These are phyloP conservation scores for Zygotorulaspora florentina DNA, from an alignment of 805 yeast species.

Conservation along the genomic window DNA sequence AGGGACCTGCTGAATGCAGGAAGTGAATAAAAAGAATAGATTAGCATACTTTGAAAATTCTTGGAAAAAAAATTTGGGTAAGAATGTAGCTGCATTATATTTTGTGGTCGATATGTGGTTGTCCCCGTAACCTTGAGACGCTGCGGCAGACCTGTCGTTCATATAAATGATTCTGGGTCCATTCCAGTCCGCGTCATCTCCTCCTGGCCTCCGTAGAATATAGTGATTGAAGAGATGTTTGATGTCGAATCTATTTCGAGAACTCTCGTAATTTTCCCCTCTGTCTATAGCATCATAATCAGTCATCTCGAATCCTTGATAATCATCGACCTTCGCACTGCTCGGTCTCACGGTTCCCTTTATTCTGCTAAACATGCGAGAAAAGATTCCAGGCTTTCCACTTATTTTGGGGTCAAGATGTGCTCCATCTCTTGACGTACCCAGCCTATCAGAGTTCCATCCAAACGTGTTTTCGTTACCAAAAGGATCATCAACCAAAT, in stretches of 20 bases:
- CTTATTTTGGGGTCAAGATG: slow-evolving; percentile 10
- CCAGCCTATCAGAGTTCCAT: slow-evolving; percentile 18
- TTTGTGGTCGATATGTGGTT: slow-evolving; percentile 94
- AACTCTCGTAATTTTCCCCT: slow-evolving; percentile 28
- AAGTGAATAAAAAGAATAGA: slow-evolving; percentile 86
- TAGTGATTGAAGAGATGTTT: slow-evolving; percentile 37
- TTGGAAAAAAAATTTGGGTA: slow-evolving; percentile 92
- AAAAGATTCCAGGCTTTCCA: slow-evolving; percentile 18
- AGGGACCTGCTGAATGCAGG: slow-evolving; percentile 95
- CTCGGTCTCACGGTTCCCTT: slow-evolving; percentile 18
- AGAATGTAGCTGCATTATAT: slow-evolving; percentile 85
- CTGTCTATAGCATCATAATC: slow-evolving; percentile 25
- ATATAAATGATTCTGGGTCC: slow-evolving; percentile 65
- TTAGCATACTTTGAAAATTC: slow-evolving; percentile 97
- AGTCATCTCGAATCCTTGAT: slow-evolving; percentile 32
- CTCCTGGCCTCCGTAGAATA: slow-evolving; percentile 31
- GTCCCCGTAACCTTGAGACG: slow-evolving; percentile 55
- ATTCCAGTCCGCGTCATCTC: slow-evolving; percentile 9
- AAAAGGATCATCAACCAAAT: slow-evolving; percentile 33
- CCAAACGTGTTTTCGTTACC: slow-evolving; percentile 12
- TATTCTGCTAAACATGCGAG: slow-evolving; percentile 17
- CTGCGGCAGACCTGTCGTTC: slow-evolving; percentile 57
- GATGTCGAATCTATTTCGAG: slow-evolving; percentile 37
- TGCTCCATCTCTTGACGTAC: slow-evolving; percentile 9
- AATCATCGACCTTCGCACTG: slow-evolving; percentile 7